These are phyloP conservation scores for Solanum sitiens DNA, from an alignment of 257 asterid species.

Conservation along the genomic window DNA sequence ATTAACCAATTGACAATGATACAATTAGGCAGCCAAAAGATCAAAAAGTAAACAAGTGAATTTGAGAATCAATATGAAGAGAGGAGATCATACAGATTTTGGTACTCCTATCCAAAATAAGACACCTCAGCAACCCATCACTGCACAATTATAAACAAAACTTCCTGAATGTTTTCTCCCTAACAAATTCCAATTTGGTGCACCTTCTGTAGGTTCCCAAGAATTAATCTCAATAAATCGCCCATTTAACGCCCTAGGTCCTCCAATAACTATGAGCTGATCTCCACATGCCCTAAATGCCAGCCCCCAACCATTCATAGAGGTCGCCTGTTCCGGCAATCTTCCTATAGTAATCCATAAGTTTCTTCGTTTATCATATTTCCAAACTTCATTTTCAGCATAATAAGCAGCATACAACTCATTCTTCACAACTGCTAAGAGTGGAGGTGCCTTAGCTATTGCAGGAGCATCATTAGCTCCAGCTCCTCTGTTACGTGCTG, in stretches of 20 bases:
- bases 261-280: constrained; percentile 69
- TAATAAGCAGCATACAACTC: constrained; percentile 72
- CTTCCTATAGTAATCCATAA: constrained; percentile 52
- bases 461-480: constrained; percentile 29
- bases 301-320: constrained; percentile 87
- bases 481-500: constrained; percentile 20
- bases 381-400: constrained; percentile 50
- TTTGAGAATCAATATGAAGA: not conserved
- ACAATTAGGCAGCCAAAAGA: not conserved
- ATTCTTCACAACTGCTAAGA: constrained; percentile 75
- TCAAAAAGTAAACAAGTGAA: not conserved
- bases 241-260: constrained; percentile 48
- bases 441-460: constrained; percentile 69
- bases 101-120: not conserved
- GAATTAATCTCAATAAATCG: constrained; percentile 66
- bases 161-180: constrained; percentile 21
- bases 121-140: constrained; percentile 30
- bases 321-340: constrained; percentile 58
- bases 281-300: constrained; percentile 88
- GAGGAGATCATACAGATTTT: not conserved
- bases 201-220: constrained; percentile 59
- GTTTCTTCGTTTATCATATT: constrained; percentile 35
- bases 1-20: not conserved
- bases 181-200: constrained; percentile 43
- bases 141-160: constrained; percentile 34